Base-by-base conservation (phyloP, 2,329 filamentous ascomycete genomes). In the Penicillium sp. region DNA sequence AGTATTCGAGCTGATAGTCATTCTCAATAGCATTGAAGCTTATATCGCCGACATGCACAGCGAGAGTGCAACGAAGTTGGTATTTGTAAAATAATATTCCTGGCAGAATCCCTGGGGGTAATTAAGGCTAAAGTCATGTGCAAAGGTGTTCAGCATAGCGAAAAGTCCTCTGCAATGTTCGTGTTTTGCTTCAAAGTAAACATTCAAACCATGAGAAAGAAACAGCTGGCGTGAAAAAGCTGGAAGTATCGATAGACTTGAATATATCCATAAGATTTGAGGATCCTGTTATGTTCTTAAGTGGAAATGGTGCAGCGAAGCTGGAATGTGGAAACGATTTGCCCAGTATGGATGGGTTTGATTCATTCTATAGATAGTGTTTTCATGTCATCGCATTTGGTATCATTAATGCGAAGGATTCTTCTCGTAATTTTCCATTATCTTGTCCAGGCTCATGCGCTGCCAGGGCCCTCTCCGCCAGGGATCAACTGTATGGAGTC, bases 401-500 rank as follows among this genome's bases (percentile, higher is more conserved):
- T 69, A 68, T 69, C 66, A 69, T 71, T 60, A 69, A 67, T 55
- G 65, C 53, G 59, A 59, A 62, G 58, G 55, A 57, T 64, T 48
- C 66, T 65, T 68, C 6, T 68, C 57, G 26, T 66, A 38, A 64
- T 55, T 35, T 38, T 25, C 35, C 45, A 51, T 19, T 40, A 55
- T 46, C 25, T 19, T 19, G 26, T 33, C 42, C 33, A 59, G 26
- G 42, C 55, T 70, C 59, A 75, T 62, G 71, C 68, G 64, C 70
- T 71, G 58, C 68, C 80, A 13, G 90, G 90, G 4, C 90, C 90
- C 75, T 92, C 90, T 53, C 90, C 90, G 69, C 90, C 90, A 3
- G 90, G 90, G 72, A 92, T 92, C 77, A 93, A 83, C 89, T 93
- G 65, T 26, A 71, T 61, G 19, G 52, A 58, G 10, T 19, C 3